A percentile compares a stretch with the other conserved stretches of the same genome.
Evolutionary conservation across 164 flowering plant species (phyloP).

Genomic region (Litsea cubeba): DNA sequence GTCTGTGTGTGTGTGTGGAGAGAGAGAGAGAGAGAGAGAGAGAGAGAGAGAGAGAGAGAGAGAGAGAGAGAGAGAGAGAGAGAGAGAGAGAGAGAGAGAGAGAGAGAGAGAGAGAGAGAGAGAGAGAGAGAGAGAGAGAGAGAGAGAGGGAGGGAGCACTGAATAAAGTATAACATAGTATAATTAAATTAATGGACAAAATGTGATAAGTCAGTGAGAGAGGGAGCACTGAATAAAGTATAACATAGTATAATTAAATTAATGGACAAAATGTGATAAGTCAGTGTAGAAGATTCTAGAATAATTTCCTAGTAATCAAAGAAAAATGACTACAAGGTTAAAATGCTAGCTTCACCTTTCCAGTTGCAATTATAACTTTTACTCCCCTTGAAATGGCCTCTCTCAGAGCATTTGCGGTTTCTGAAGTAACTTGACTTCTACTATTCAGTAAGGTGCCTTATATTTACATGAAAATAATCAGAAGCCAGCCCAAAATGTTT

Average conservation of each 20-base stretch:
- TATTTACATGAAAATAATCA: conserved; percentile 12
- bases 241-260: too few relatives aligned
- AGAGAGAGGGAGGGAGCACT: too few relatives aligned
- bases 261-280: background rate
- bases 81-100: too few relatives aligned
- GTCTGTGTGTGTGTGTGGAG: too few relatives aligned
- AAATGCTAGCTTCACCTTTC: conserved; percentile 50
- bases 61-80: too few relatives aligned
- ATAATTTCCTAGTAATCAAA: background rate
- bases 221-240: background rate
- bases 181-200: too few relatives aligned
- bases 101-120: too few relatives aligned
- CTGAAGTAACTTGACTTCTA: conserved; percentile 56
- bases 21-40: too few relatives aligned
- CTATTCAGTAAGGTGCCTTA: conserved; percentile 90
- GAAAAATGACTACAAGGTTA: background rate
- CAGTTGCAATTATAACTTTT: conserved; percentile 92
- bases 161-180: too few relatives aligned
- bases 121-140: too few relatives aligned
- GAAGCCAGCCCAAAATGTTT: conserved; percentile 8
- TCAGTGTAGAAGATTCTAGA: background rate
- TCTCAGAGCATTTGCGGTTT: conserved; percentile 67
- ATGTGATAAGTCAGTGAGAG: too few relatives aligned
- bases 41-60: too few relatives aligned
- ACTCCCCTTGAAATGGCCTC: conserved; percentile 83